Evolutionary conservation across 163 green algal species (phyloP), one percentile per base, ranked within the genome.

Genomic region (Scenedesmus sp.): DNA sequence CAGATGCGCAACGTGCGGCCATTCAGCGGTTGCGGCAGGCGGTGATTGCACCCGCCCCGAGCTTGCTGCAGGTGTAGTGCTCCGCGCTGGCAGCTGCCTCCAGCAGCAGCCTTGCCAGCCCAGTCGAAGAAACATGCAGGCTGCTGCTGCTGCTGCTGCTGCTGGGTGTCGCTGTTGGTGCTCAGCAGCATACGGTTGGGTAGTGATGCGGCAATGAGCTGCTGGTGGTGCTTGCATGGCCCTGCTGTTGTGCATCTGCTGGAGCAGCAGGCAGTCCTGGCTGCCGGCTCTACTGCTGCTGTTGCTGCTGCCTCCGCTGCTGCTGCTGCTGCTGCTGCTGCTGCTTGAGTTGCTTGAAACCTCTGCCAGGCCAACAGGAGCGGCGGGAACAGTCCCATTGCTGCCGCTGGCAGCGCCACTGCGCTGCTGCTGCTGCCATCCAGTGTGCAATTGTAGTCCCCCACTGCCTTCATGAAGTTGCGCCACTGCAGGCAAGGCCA

Each of bases 391-490:
- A 82, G 37, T 82, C 2, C 73, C 35, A 80, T 49, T 49, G 35
- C 37, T 82, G 73, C 73, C 56, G 73, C 12, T 33, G 22, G 59
- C 59, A 72, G 13, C 30, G 12, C 51, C 12, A 61, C 51, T 61
- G 51, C 51, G 80, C 80, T 68, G 80, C 7, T 68, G 22, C n/a
- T 70, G 43, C 76, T 85, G 44, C 12, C 46, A 26, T 40, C 84
- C 26, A 70, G 26, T 16, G 70, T 90, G 46, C 85, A 90, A 70
- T 90, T 90, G 61, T 83, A 72, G 51, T 90, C 85, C 22, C 85
- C 65, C 22, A 90, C 70, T 30, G 85, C 85, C 35, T 22, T 90
- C 43, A 49, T 65, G 46, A 90, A 90, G 40, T 37, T 22, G 33
- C 70, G 70, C 85, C 85, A 90, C 85, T 90, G 85, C 85, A 83